phyloP scores from a whole-genome alignment of 805 yeast genomes.

The Saturnispora zaruensis region DNA sequence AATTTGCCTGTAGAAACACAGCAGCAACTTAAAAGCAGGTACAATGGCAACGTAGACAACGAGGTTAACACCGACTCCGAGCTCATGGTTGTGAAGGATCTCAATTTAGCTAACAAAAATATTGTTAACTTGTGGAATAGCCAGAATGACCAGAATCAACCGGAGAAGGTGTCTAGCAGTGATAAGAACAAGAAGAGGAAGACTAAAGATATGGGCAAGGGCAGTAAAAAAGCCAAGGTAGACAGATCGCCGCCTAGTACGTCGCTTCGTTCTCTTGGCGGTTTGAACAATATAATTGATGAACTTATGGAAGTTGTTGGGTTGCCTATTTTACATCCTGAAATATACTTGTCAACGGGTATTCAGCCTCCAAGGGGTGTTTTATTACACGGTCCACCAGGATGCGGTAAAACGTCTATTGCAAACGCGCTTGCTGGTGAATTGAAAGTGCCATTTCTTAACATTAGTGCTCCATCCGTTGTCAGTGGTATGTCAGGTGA shows the following conservation, averaged over 20 bases:
- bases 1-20: slow-evolving; percentile 19
- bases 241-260: slow-evolving; percentile 65
- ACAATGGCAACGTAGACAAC: slow-evolving; percentile 12
- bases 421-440: slow-evolving; percentile 97
- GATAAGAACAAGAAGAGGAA: slow-evolving; percentile 25
- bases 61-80: slow-evolving; percentile 32
- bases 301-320: slow-evolving; percentile 88
- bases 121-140: slow-evolving; percentile 64
- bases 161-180: slow-evolving; percentile 22
- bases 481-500: slow-evolving; percentile 99
- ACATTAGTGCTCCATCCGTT: slow-evolving; percentile 88
- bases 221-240: slow-evolving; percentile 24
- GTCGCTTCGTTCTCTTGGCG: slow-evolving; percentile 73
- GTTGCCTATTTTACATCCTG: slow-evolving; percentile 89
- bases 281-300: slow-evolving; percentile 75
- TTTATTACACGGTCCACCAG: slow-evolving; percentile 95
- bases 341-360: slow-evolving; percentile 77
- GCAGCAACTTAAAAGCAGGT: background rate
- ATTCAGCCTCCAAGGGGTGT: slow-evolving; percentile 95
- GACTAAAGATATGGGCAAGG: slow-evolving; percentile 35
- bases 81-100: slow-evolving; percentile 56
- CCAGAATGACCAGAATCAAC: slow-evolving; percentile 14
- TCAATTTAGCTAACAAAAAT: slow-evolving; percentile 66
- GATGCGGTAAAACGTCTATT: slow-evolving; percentile 95
- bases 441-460: slow-evolving; percentile 83